Conservation (phyloP, 2,329 filamentous ascomycete species). For the Cladosporium oxysporum region DNA sequence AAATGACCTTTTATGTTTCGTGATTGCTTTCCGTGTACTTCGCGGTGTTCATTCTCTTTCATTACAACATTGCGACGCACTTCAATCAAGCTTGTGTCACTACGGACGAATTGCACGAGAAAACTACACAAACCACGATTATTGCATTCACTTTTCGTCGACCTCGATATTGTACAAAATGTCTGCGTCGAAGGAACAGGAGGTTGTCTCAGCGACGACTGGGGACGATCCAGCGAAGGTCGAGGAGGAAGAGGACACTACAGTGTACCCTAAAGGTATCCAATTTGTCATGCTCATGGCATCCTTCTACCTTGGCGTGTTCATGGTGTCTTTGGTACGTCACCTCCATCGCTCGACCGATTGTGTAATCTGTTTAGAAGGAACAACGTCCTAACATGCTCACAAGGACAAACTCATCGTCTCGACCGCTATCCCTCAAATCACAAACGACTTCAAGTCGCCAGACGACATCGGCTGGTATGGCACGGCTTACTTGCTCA, state of each 20-base stretch:
- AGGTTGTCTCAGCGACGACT: neutral
- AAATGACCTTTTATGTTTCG: too few species aligned
- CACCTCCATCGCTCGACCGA: slow-evolving; percentile 32
- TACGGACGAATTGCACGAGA: too few species aligned
- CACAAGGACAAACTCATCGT: slow-evolving; percentile 39
- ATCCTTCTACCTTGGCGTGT: neutral
- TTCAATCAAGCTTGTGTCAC: too few species aligned
- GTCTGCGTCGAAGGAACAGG: neutral
- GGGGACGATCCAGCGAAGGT: neutral
- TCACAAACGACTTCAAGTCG: slow-evolving; percentile 51
- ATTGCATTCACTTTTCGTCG: neutral
- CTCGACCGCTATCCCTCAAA: slow-evolving; percentile 50
- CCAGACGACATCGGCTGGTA: slow-evolving; percentile 52
- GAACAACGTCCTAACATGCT: slow-evolving; percentile 28
- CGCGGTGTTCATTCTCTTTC: too few species aligned
- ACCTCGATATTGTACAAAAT: neutral
- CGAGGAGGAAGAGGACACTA: neutral
- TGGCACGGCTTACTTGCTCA: slow-evolving; percentile 45
- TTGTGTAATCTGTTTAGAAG: too few species aligned
- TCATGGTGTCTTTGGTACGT: neutral
- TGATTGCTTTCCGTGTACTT: too few species aligned
- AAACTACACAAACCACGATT: too few species aligned
- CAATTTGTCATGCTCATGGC: neutral
- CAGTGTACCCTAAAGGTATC: neutral
- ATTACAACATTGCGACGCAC: too few species aligned